Conservation (phyloP, 208 protist genomes). For the Spironucleus salmonicida region DNA sequence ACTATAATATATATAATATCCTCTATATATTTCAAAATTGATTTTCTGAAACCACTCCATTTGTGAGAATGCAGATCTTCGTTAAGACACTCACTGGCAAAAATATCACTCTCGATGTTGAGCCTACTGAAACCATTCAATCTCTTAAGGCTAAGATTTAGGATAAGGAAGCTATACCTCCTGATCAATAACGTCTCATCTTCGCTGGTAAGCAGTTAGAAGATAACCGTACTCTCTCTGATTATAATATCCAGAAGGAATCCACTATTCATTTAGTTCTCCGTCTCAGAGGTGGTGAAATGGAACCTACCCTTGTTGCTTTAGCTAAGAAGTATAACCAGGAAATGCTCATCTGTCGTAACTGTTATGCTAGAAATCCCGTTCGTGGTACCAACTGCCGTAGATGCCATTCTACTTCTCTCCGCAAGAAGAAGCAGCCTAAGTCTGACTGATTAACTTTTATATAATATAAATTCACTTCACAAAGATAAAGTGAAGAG, state of each 20-base stretch:
- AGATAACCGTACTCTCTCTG: constrained; percentile 78
- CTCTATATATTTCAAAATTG: too few species aligned
- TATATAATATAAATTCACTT: too few species aligned
- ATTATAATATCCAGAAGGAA: constrained; percentile 98
- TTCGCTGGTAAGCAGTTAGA: constrained; percentile 86
- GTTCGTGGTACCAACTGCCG: constrained; percentile 90
- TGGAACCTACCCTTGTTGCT: constrained; percentile 83
- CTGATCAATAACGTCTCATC: constrained; percentile 69
- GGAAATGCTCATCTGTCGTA: constrained; percentile 40
- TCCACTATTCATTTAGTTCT: constrained; percentile 93
- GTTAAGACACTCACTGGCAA: constrained; percentile 58
- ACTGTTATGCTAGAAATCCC: constrained; percentile 88
- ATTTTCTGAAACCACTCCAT: not conserved
- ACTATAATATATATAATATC: not conserved
- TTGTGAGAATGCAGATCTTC: not conserved
- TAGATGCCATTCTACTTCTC: constrained; percentile 91
- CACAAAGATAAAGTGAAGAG: too few species aligned
- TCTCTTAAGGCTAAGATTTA: constrained; percentile 91
- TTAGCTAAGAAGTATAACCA: constrained; percentile 84
- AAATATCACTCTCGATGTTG: constrained; percentile 88
- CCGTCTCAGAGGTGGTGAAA: constrained; percentile 71
- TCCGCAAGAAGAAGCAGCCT: constrained; percentile 95
- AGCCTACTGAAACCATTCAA: constrained; percentile 78
- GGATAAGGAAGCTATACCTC: constrained; percentile 73
- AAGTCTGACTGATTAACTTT: constrained; percentile 24